Conservation (phyloP, 2,329 filamentous ascomycete species). For the Fusarium clavum region DNA sequence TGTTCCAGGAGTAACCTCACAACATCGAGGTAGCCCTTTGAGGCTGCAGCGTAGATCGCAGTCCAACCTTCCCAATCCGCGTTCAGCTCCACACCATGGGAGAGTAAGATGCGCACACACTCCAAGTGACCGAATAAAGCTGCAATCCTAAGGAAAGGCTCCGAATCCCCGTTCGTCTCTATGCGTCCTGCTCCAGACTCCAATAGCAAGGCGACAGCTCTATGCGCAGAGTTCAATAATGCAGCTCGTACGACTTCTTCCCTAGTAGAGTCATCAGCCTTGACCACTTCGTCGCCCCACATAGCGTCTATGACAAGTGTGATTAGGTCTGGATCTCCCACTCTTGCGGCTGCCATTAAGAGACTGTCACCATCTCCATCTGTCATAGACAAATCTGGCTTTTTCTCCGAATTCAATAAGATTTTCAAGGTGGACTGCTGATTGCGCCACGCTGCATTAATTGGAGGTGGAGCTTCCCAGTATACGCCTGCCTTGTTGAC, state of each 20-base stretch:
- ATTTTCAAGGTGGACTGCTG: background rate
- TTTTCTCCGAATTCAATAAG: background rate
- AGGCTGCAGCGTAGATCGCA: background rate
- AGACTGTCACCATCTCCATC: background rate
- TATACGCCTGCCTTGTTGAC: background rate
- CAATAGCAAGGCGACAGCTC: background rate
- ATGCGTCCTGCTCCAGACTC: background rate
- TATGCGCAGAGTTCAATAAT: background rate
- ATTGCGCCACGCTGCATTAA: background rate
- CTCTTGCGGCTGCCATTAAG: background rate
- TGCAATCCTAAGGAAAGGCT: too few species aligned
- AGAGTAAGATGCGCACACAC: too few species aligned
- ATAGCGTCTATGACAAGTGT: background rate
- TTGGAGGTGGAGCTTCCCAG: background rate
- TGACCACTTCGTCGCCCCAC: background rate
- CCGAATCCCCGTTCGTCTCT: accelerated
- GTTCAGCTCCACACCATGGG: too few species aligned
- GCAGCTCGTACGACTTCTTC: background rate
- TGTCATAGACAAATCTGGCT: background rate
- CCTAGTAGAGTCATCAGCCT: too few species aligned
- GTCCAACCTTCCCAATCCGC: background rate
- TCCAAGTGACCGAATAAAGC: accelerated
- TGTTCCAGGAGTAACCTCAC: background rate
- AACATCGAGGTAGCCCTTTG: background rate
- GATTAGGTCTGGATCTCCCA: background rate